phyloP scores from a whole-genome alignment of 2,329 filamentous ascomycete genomes.

The Chrysoporthe austroafricana region DNA sequence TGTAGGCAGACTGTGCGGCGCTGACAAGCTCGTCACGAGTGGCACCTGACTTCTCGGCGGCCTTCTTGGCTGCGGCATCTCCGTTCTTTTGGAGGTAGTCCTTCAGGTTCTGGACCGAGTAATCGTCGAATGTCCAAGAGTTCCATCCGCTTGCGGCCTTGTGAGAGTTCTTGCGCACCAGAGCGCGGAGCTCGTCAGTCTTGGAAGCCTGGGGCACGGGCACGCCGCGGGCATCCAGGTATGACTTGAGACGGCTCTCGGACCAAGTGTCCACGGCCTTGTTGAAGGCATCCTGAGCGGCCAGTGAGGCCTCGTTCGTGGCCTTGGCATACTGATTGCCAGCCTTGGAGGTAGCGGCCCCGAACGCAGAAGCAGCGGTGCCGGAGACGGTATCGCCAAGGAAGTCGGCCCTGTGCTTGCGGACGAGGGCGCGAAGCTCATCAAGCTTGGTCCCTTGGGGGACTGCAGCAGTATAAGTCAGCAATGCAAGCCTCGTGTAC shows the following conservation, averaged over 20 bases:
- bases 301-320: constrained; percentile 68
- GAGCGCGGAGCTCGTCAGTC: constrained; percentile 72
- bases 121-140: constrained; percentile 81
- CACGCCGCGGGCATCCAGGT: constrained; percentile 75
- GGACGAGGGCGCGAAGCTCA: constrained; percentile 85
- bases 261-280: constrained; percentile 67
- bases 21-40: constrained; percentile 75
- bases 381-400: constrained; percentile 66
- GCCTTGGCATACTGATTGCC: constrained; percentile 78
- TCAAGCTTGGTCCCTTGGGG: constrained; percentile 91
- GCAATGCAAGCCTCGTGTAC: neutral
- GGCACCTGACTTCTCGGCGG: constrained; percentile 63
- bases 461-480: constrained; percentile 53
- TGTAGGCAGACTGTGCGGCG: constrained; percentile 64
- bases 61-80: constrained; percentile 60
- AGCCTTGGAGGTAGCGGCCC: constrained; percentile 74
- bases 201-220: constrained; percentile 74
- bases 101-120: constrained; percentile 72
- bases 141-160: constrained; percentile 70
- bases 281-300: constrained; percentile 70
- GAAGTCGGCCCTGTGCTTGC: constrained; percentile 79
- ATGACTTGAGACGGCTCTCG: constrained; percentile 76
- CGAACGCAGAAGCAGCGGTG: constrained; percentile 63
- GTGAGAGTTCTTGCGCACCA: constrained; percentile 74
- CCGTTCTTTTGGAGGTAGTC: constrained; percentile 57